Base-by-base conservation (phyloP, 228 moss, liverwort and hornwort genomes). In the Sphagnum fallax region DNA sequence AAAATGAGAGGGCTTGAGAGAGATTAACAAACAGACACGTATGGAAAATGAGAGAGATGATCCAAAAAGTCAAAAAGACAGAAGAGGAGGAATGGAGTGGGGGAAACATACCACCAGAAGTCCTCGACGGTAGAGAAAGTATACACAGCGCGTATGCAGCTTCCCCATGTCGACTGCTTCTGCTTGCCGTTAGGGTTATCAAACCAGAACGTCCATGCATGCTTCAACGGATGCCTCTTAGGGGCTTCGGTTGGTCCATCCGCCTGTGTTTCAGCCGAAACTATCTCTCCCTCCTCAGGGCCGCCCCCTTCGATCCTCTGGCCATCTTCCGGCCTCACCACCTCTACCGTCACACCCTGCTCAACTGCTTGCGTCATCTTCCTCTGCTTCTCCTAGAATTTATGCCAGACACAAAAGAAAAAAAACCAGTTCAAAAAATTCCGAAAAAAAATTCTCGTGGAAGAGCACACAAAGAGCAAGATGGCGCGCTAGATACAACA, bases 121-220 rank as follows among this genome's bases (percentile, higher is more conserved):
- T 76, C 69, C 65, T 84, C 84, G 10, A 84, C 76, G 5, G 66
- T 73, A 65, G 70, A 70, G 69, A 84, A 84, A 5, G 84, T 84
- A 61, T 81, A 81, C 8, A 84, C 81, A 10, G 71, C 14, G 4
- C 81, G 78, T 49, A 84, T 65, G 12, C 81, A 84, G 73, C 80
- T 81, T 55, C 81, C 86, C 86, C 86, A 84, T 8, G 76, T 65
- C n/a, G 75, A 74, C 78, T 80, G 84, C 66, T 74, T 84, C 68
- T 81, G 81, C 66, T 81, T 84, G 10, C 84, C 78, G 48, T 78
- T 75, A 52, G 74, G 81, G 70, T 78, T 78, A 62, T 81, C 81
- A 47, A 76, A 84, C 81, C 81, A 84, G 52, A 84, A 84, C 7
- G 78, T 81, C 84, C 81, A 81, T 0, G 76, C 67, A 55, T 78